A percentile compares a stretch with the other conserved stretches of the same genome.
Conservation (phyloP, 495 filamentous ascomycete genomes). For the Aspergillus heteromorphus region DNA sequence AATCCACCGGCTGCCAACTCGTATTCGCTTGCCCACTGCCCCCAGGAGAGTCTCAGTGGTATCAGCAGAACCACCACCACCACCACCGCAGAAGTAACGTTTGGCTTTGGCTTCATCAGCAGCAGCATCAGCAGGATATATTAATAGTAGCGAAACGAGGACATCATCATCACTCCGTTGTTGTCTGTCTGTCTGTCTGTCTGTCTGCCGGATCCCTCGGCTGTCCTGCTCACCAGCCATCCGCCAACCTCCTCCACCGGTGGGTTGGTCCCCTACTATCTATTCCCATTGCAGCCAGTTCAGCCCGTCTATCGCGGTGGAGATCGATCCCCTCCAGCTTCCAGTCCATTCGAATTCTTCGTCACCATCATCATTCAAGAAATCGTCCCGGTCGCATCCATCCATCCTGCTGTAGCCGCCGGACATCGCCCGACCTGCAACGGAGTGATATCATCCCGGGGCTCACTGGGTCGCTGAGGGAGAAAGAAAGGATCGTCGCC, state of each 20-base stretch:
- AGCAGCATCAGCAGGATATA: neutral
- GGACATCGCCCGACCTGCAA: neutral
- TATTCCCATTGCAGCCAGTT: conserved; percentile 1
- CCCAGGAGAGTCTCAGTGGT: neutral
- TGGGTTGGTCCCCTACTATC: neutral
- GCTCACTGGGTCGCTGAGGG: neutral
- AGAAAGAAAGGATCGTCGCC: too few relatives aligned
- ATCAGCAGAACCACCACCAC: neutral
- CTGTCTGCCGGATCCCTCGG: neutral
- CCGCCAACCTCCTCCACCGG: neutral
- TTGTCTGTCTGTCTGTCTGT: neutral
- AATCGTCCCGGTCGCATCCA: neutral
- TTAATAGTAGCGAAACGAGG: too few relatives aligned
- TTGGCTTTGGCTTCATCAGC: neutral
- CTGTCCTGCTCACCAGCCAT: neutral
- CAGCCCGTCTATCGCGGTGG: neutral
- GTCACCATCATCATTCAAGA: too few relatives aligned
- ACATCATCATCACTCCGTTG: too few relatives aligned
- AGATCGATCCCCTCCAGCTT: neutral
- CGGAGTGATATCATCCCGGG: neutral
- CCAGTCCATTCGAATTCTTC: too few relatives aligned
- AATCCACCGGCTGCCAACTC: neutral
- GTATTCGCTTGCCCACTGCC: neutral
- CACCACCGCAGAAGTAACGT: neutral
- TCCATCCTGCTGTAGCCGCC: neutral